A percentile compares a stretch with the other conserved stretches of the same genome.
phyloP scores from a whole-genome alignment of 495 filamentous ascomycete species.

The Daldinia childiae region DNA sequence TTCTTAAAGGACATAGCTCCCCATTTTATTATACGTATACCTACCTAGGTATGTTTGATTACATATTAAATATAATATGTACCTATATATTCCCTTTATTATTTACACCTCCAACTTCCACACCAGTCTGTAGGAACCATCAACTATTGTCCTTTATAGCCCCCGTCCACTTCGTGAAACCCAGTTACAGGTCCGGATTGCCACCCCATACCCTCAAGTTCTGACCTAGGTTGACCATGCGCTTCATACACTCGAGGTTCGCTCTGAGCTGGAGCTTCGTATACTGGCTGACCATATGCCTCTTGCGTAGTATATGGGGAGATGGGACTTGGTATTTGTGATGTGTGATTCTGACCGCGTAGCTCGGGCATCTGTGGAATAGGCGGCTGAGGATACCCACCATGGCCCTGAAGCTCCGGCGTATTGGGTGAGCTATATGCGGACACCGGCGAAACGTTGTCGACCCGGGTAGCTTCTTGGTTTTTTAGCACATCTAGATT shows the following conservation, averaged over 20 bases:
- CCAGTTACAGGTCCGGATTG: constrained; percentile 51
- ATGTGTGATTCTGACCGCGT: constrained; percentile 33
- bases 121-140: neutral
- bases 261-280: constrained; percentile 35
- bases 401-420: constrained; percentile 49
- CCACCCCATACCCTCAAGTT: constrained; percentile 48
- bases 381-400: constrained; percentile 20
- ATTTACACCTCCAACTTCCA: no score
- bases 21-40: neutral
- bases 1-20: neutral
- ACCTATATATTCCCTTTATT: neutral
- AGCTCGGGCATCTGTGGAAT: constrained; percentile 43
- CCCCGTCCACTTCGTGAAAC: constrained; percentile 54
- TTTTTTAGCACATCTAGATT: constrained; percentile 45
- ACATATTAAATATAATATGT: neutral
- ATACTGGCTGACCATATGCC: constrained; percentile 34
- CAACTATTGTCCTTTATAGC: constrained; percentile 10
- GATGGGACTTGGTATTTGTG: neutral
- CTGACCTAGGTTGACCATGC: constrained; percentile 40
- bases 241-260: constrained; percentile 35
- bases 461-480: constrained; percentile 27
- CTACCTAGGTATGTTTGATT: neutral
- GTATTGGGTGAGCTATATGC: constrained; percentile 35
- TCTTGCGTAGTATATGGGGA: constrained; percentile 24
- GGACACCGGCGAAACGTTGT: constrained; percentile 54